Percentiles rank a stretch among this genome's conserved stretches.
Evolutionary conservation across 805 yeast species (phyloP).

Genomic region (Cyberlindnera suaveolens): DNA sequence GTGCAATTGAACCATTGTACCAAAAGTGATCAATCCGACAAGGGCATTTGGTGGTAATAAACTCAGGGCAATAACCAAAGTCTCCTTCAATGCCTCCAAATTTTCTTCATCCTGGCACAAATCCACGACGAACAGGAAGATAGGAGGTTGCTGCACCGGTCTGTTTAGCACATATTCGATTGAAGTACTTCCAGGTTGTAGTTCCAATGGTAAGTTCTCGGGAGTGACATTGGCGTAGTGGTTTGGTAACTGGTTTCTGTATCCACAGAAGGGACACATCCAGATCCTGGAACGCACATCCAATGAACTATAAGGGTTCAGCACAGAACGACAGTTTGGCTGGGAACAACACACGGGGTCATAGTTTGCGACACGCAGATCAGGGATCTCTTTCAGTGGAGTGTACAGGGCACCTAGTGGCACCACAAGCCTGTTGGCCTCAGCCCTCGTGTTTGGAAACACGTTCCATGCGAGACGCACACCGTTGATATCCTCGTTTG

Average conservation of each 20-base stretch:
- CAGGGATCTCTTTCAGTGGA: conserved; percentile 79
- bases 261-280: conserved; percentile 80
- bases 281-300: conserved; percentile 73
- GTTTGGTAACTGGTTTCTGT: conserved; percentile 74
- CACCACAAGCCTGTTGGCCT: conserved; percentile 85
- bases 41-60: conserved; percentile 86
- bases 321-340: conserved; percentile 72
- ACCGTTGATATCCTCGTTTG: conserved; percentile 66
- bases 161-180: conserved; percentile 80
- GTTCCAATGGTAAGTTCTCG: conserved; percentile 77
- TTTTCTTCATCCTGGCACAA: conserved; percentile 87
- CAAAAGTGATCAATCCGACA: conserved; percentile 82
- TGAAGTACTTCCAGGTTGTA: conserved; percentile 61
- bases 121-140: conserved; percentile 81
- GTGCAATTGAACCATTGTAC: conserved; percentile 86
- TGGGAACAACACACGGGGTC: conserved; percentile 80
- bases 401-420: conserved; percentile 94
- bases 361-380: conserved; percentile 70
- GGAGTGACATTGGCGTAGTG: conserved; percentile 74
- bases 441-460: conserved; percentile 83
- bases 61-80: conserved; percentile 67
- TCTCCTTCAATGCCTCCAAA: conserved; percentile 74
- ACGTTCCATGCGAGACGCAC: conserved; percentile 76
- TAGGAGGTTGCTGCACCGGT: conserved; percentile 80
- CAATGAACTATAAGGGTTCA: conserved; percentile 82